Conservation (phyloP, 2,329 filamentous ascomycete genomes). For the Sporothrix brasiliensis region DNA sequence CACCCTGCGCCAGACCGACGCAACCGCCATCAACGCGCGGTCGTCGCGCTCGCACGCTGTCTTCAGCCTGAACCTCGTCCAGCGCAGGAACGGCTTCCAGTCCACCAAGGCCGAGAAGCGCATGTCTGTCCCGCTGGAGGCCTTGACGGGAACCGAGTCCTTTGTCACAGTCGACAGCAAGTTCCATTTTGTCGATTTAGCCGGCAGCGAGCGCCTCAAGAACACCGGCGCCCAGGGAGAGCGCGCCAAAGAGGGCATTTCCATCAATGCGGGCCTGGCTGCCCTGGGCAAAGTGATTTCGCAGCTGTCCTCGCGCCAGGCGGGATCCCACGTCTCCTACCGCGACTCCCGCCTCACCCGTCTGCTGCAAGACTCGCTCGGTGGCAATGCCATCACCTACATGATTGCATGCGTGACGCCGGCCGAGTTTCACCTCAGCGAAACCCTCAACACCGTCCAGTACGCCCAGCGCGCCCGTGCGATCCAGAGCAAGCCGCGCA, state of each 20-base stretch:
- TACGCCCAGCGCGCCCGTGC: slow-evolving; percentile 95
- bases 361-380: slow-evolving; percentile 91
- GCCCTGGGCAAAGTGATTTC: slow-evolving; percentile 98
- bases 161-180: slow-evolving; percentile 94
- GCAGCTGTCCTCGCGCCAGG: slow-evolving; percentile 86
- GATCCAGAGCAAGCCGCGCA: slow-evolving; percentile 96
- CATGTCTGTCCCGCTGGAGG: slow-evolving; percentile 81
- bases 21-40: slow-evolving; percentile 95
- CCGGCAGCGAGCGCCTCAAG: slow-evolving; percentile 93
- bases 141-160: slow-evolving; percentile 68
- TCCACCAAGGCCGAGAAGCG: slow-evolving; percentile 72
- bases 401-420: slow-evolving; percentile 99
- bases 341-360: slow-evolving; percentile 96
- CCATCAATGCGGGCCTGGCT: slow-evolving; percentile 94
- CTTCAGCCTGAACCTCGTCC: slow-evolving; percentile 90
- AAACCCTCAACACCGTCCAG: slow-evolving; percentile 95
- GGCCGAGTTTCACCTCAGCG: slow-evolving; percentile 94
- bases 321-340: slow-evolving; percentile 92
- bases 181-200: slow-evolving; percentile 96
- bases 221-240: slow-evolving; percentile 96
- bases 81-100: slow-evolving; percentile 68
- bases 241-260: slow-evolving; percentile 92
- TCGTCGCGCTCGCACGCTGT: slow-evolving; percentile 97
- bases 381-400: slow-evolving; percentile 96
- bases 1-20: slow-evolving; percentile 91